phyloP scores from a whole-genome alignment of 2,329 filamentous ascomycete species.

The Ilyonectria robusta region DNA sequence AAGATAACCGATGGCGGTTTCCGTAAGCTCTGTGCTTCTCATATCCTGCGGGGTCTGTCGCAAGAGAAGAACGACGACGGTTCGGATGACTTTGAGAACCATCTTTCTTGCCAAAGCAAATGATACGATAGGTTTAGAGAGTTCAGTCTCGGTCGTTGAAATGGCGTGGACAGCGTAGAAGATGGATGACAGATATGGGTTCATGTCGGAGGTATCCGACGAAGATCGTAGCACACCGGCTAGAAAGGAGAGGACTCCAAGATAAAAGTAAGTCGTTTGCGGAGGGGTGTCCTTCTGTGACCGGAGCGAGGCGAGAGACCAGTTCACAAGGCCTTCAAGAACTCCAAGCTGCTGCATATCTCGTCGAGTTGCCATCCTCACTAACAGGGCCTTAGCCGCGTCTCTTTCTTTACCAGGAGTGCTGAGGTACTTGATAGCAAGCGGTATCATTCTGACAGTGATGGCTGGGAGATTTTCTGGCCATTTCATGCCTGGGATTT shows the following conservation, averaged over 20 bases:
- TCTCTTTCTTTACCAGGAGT: constrained; percentile 89
- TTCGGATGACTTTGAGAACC: constrained; percentile 87
- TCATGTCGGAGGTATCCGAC: constrained; percentile 81
- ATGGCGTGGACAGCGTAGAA: constrained; percentile 76
- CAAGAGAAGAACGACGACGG: constrained; percentile 77
- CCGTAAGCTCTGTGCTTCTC: constrained; percentile 71
- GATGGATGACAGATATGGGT: constrained; percentile 74
- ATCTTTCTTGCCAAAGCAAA: constrained; percentile 87
- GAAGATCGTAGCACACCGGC: constrained; percentile 79
- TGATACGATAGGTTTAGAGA: constrained; percentile 70
- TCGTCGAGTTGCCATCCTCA: constrained; percentile 83
- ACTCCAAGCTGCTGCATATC: constrained; percentile 90
- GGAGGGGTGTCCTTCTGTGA: constrained; percentile 55
- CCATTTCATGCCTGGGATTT: constrained; percentile 66
- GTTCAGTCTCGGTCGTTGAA: constrained; percentile 62
- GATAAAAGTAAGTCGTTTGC: constrained; percentile 78
- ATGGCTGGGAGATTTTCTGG: constrained; percentile 77
- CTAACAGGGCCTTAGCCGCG: constrained; percentile 86
- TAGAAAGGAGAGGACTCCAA: constrained; percentile 85
- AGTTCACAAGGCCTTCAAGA: constrained; percentile 76
- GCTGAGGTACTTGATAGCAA: constrained; percentile 80
- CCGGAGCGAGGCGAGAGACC: constrained; percentile 76
- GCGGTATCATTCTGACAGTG: constrained; percentile 76
- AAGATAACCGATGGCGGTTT: constrained; percentile 86
- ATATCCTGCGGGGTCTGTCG: constrained; percentile 62